A percentile compares a stretch with the other conserved stretches of the same genome.
Evolutionary conservation across 2,329 filamentous ascomycete genomes (phyloP).

Genomic region (Furcasterigmium sp.): DNA sequence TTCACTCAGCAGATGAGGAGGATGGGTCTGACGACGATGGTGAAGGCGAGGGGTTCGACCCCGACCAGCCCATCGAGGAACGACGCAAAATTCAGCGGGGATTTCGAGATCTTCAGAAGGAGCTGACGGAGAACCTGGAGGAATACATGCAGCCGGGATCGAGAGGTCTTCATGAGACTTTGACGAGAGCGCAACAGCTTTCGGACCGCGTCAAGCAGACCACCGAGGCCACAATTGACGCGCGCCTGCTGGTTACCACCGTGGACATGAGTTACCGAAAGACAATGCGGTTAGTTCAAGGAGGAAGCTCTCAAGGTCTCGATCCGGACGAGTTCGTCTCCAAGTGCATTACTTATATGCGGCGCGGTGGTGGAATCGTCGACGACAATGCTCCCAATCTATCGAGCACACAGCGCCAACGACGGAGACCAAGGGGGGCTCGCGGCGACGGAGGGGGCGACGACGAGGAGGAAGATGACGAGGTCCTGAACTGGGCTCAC

Average conservation of each 20-base stretch:
- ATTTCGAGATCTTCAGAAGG: slow-evolving; percentile 61
- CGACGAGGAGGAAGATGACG: slow-evolving; percentile 65
- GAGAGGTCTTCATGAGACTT: slow-evolving; percentile 57
- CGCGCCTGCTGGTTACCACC: slow-evolving; percentile 74
- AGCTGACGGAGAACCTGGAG: slow-evolving; percentile 61
- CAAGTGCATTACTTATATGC: slow-evolving; percentile 87
- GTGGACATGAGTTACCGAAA: slow-evolving; percentile 79
- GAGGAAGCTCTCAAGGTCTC: slow-evolving; percentile 67
- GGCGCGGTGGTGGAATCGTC: slow-evolving; percentile 52
- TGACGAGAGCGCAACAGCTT: slow-evolving; percentile 61
- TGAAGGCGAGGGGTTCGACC: slow-evolving; percentile 55
- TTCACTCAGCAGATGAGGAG: slow-evolving; percentile 6
- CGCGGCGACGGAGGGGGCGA: slow-evolving; percentile 23
- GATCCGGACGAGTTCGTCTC: slow-evolving; percentile 90
- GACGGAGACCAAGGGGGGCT: slow-evolving; percentile 27
- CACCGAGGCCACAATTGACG: slow-evolving; percentile 84
- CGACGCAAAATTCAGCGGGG: slow-evolving; percentile 65
- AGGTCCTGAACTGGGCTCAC: slow-evolving; percentile 80
- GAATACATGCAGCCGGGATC: slow-evolving; percentile 66
- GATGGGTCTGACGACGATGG: slow-evolving; percentile 13
- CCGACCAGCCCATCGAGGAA: slow-evolving; percentile 72
- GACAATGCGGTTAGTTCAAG: slow-evolving; percentile 67
- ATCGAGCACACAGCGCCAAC: slow-evolving; percentile 42
- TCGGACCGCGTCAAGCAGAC: slow-evolving; percentile 76
- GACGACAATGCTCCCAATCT: slow-evolving; percentile 46